Percentiles rank a stretch among this genome's conserved stretches.
These are phyloP conservation scores for Cyclospora cayetanensis DNA, from an alignment of 169 alveolate species.

Conservation along the genomic window DNA sequence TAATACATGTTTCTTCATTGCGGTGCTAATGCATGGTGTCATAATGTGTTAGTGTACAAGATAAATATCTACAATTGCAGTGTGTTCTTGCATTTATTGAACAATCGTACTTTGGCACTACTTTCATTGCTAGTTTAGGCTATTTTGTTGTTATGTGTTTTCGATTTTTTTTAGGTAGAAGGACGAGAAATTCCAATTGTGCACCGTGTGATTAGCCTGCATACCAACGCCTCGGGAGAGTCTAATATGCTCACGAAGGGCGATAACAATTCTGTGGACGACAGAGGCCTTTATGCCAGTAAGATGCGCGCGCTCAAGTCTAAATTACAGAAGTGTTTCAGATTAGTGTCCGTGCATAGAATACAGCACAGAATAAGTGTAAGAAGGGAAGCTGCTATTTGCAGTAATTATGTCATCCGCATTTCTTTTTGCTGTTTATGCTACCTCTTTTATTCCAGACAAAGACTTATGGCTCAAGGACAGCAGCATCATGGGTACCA, in stretches of 20 bases:
- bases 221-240: conserved; percentile 82
- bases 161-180: conserved; percentile 82
- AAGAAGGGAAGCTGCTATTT: too few relatives aligned
- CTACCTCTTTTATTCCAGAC: conserved; percentile 76
- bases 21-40: too few relatives aligned
- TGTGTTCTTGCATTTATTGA: too few relatives aligned
- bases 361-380: too few relatives aligned
- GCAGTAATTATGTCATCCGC: background rate
- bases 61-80: too few relatives aligned
- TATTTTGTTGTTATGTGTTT: conserved; percentile 75
- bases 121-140: too few relatives aligned
- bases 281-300: conserved; percentile 90
- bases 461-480: conserved; percentile 87
- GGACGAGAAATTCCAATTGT: conserved; percentile 95
- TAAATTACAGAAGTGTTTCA: too few relatives aligned
- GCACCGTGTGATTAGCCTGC: conserved; percentile 90
- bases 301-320: too few relatives aligned
- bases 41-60: too few relatives aligned
- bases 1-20: too few relatives aligned
- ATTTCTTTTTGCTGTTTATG: conserved; percentile 72
- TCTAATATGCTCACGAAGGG: conserved; percentile 92
- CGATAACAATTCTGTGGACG: conserved; percentile 95
- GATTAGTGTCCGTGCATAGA: too few relatives aligned
- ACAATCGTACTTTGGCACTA: too few relatives aligned
- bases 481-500: conserved; percentile 90